These are phyloP conservation scores for Nemania sp. DNA, from an alignment of 2,329 filamentous ascomycete genomes.

Conservation along the genomic window DNA sequence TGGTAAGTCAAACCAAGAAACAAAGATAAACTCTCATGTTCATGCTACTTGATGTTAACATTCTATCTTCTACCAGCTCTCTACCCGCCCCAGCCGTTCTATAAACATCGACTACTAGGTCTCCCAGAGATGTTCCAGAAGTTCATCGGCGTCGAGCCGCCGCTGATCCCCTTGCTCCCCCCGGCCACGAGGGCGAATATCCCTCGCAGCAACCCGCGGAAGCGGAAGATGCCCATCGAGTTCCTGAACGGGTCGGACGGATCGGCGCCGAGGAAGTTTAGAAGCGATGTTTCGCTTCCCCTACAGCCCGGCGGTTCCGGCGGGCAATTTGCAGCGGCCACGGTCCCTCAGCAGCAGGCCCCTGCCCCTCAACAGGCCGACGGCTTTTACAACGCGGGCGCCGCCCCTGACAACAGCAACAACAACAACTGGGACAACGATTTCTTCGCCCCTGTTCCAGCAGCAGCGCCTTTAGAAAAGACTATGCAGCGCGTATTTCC, in stretches of 20 bases:
- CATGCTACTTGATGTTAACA: conserved; percentile 20
- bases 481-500: too few relatives aligned
- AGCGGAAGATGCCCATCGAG: conserved; percentile 37
- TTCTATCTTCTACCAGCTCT: conserved; percentile 21
- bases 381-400: too few relatives aligned
- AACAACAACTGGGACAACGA: too few relatives aligned
- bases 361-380: too few relatives aligned
- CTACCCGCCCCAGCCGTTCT: conserved; percentile 24
- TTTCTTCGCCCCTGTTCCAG: too few relatives aligned
- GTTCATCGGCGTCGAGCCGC: not conserved
- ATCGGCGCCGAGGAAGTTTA: conserved; percentile 19
- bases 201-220: conserved; percentile 34
- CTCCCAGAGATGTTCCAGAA: conserved; percentile 15
- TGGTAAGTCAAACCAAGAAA: conserved; percentile 29
- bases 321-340: conserved; percentile 25
- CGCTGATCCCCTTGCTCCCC: conserved; percentile 33
- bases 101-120: conserved; percentile 13
- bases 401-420: too few relatives aligned
- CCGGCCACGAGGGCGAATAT: conserved; percentile 23
- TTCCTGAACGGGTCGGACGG: conserved; percentile 25
- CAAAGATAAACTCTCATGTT: not conserved
- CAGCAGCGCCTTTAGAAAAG: too few relatives aligned
- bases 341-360: not conserved
- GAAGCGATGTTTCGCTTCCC: conserved; percentile 7
- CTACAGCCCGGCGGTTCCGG: conserved; percentile 19